Evolutionary conservation across 306 rosid species (phyloP), one percentile per base, ranked within the genome.

Genomic region (Pachyrhizus erosus): DNA sequence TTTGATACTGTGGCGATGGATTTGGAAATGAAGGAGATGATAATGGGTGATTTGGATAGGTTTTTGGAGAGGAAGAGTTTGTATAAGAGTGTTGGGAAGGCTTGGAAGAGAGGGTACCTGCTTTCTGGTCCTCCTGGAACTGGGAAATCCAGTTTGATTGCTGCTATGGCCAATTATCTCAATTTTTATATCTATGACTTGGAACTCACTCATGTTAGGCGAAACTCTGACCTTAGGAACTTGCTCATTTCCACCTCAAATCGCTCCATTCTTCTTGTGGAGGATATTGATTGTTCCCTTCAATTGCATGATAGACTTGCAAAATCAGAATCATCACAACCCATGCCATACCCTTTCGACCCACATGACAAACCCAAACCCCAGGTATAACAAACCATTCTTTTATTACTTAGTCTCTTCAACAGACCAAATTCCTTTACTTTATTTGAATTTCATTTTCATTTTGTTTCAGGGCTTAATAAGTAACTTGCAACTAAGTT

Each of bases 21-120:
- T 34, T 37, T 27, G 20, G 77, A 81, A 1, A 18, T 15, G 52
- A 87, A 87, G 87, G 4, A 73, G 29, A 77, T 27, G 64, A 67
- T 87, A 20, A 27, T 65, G 27, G 67, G 70, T 18, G 90, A 84
- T 78, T 39, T 84, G 8, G 69, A 72, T 3, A 72, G 75, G 81
- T 87, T 87, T 51, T 20, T 55, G 43, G 55, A 42, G 45, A 83
- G 87, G 24, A 87, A 77, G 29, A 66, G 54, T 4, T 87, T 80
- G 6, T 81, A 87, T 14, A 73, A 70, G 70, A 87, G 34, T 40
- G 81, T 86, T n/a, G 87, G 89, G 4, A 86, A 80, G 77, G 85
- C 89, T 11, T 86, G 89, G 87, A 87, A 87, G 9, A 39, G 83
- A 5, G 87, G 87, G 5, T 87, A 87, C 49, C 64, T 87, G 76